Evolutionary conservation across 495 filamentous ascomycete genomes (phyloP), one percentile per base, ranked within the genome.

Genomic region (Penicillium macrosclerotiorum): DNA sequence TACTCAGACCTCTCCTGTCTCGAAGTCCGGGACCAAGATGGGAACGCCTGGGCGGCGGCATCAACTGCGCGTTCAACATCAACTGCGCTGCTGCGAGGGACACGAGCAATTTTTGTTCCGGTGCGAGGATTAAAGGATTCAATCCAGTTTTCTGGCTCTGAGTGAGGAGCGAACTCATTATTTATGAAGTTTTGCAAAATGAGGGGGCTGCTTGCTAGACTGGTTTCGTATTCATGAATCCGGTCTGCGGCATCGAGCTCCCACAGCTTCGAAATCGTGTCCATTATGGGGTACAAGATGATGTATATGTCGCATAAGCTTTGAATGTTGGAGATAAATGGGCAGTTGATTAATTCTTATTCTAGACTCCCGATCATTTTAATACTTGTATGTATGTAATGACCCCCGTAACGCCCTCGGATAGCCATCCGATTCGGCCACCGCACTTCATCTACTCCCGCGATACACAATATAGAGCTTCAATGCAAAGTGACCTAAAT

Each of bases 111-210:
- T 1, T 37, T 13, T 11, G 46, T 30, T 12, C 51, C 54, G 14
- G 50, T 47, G 12, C 44, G 24, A 33, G 52, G 54, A 18, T 58
- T 54, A 17, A 47, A 40, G 0, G 51, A 46, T 1, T 50, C 47
- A 23, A 55, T 47, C 45, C 42, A 55, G 5, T 32, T 27, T 4
- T 37, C 14, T 5, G 47, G 11, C 3, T 44, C 3, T 12, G 26
- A n/a, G 13, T 49, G 34, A 5, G 33, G 3, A 8, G 19, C n/a
- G 36, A 52, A 49, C 0, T 42, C 14, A 20, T 46, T 46, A 12
- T 44, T 37, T n/a, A 57, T 30, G 16, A 52, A 47, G 31, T 57
- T 52, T 9, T 49, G 41, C 9, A 57, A 16, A 3, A 26, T 29
- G 20, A 52, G 36, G 3, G 51, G 20, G 9, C 42, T 37, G 27